Evolutionary conservation across 257 asterid genomes (phyloP).

Genomic region (Ophiorrhiza pumila): DNA sequence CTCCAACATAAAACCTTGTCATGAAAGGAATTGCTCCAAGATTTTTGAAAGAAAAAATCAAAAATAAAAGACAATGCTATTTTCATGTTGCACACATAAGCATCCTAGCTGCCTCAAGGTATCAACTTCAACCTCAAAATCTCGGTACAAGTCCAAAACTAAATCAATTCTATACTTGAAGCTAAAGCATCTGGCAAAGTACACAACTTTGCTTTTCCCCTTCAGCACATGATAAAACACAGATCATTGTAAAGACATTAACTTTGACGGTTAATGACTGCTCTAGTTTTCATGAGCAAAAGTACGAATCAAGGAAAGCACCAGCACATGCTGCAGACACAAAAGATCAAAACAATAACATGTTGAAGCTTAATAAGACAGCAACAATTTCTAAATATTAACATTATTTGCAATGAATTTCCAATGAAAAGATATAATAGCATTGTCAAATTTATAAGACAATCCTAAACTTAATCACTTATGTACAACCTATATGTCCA

Average conservation of each 20-base stretch:
- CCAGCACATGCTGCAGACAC: background rate
- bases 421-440: background rate
- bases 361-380: background rate
- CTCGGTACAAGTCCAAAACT: background rate
- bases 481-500: constrained; percentile 29
- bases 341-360: background rate
- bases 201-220: background rate
- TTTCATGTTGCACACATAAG: background rate
- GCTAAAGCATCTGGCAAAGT: background rate
- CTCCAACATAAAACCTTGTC: background rate
- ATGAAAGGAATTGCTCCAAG: background rate
- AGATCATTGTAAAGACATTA: background rate
- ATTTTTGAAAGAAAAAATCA: background rate
- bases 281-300: background rate
- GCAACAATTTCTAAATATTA: constrained; percentile 2
- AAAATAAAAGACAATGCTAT: too few species aligned
- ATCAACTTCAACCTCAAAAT: too few species aligned
- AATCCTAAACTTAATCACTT: constrained; percentile 23
- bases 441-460: background rate
- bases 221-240: too few species aligned
- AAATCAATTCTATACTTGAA: background rate
- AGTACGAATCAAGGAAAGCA: background rate
- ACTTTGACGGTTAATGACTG: background rate
- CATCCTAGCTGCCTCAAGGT: background rate
- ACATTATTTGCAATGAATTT: constrained; percentile 24